Base-by-base conservation (phyloP, 2,329 filamentous ascomycete genomes). In the Tolypocladium pustulatum region DNA sequence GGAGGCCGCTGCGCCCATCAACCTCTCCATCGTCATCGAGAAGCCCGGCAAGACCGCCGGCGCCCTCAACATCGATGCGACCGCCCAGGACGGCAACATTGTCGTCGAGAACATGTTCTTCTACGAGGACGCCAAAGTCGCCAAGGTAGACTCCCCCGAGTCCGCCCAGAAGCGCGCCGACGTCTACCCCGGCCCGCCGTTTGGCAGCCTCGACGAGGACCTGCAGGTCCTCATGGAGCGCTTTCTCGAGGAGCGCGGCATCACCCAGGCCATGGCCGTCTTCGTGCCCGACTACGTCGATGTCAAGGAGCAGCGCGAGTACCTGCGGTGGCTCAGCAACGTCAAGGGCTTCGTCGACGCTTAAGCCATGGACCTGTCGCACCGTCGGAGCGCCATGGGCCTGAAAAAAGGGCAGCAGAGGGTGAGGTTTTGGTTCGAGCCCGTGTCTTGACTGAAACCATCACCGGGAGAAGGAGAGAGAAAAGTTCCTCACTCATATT, bases 241-340 rank as follows among this genome's bases (percentile, higher is more conserved):
- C 67, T 99, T 93, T 78, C 83, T 99, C 63, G 91, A 96, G 75
- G 94, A 97, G 82, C 85, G 94, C 67, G 94, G 93, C 64, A 85
- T 99, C 75, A 91, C 93, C 69, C 86, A 88, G 67, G 84, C 87
- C 60, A 83, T 99, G 67, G 93, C 92, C 57, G 78, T 92, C 65
- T 97, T 97, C 75, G 87, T 96, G 52, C 91, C 92, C 41, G 92
- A 97, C 73, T 99, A 96, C 78, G 92, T 97, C 70, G 91, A 97
- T 72, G 85, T 89, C 76, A 99, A 99, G 87, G 94, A 99, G 84
- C 93, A 97, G 84, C 89, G 86, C 77, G 94, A 99, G 82, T 99
- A 99, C 75, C 78, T 95, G 62, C 78, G 82, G 65, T 99, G 95
- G 94, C 79, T 99, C 73, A 83, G 86, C 74, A 89, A 89, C 71